Conservation (phyloP, 2,329 filamentous ascomycete species). For the Cordyceps cicadae region DNA sequence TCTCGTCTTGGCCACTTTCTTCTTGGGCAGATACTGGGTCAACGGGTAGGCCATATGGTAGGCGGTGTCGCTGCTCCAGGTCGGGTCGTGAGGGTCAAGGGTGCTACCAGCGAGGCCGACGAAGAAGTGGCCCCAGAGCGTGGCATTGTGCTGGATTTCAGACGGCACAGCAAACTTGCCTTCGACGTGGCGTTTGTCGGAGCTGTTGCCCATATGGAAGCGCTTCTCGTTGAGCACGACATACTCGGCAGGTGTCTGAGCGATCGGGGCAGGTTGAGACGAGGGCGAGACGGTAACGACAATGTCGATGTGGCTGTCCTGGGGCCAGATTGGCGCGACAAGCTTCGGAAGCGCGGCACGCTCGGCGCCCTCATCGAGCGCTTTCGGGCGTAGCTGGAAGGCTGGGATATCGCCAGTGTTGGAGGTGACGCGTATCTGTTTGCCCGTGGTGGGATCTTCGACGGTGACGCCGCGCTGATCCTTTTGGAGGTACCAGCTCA, state of each 20-base stretch:
- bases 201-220: conserved; percentile 71
- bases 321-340: conserved; percentile 82
- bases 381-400: conserved; percentile 55
- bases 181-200: conserved; percentile 68
- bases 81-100: conserved; percentile 64
- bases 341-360: conserved; percentile 59
- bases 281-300: conserved; percentile 75
- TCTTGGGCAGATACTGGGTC: conserved; percentile 85
- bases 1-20: conserved; percentile 79
- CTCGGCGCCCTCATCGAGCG: conserved; percentile 51
- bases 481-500: conserved; percentile 45
- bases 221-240: conserved; percentile 71
- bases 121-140: conserved; percentile 91
- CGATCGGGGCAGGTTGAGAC: conserved; percentile 59
- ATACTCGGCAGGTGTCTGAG: conserved; percentile 54
- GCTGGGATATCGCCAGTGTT: conserved; percentile 52
- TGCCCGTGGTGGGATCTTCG: conserved; percentile 41
- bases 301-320: conserved; percentile 71
- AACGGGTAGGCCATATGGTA: conserved; percentile 79
- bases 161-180: conserved; percentile 69
- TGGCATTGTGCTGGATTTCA: conserved; percentile 82
- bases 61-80: conserved; percentile 67
- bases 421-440: conserved; percentile 43
- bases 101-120: conserved; percentile 66
- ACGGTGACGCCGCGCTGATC: conserved; percentile 39